A percentile compares a stretch with the other conserved stretches of the same genome.
These are phyloP conservation scores for Neospora caninum DNA, from an alignment of 169 alveolate genomes.

Conservation along the genomic window DNA sequence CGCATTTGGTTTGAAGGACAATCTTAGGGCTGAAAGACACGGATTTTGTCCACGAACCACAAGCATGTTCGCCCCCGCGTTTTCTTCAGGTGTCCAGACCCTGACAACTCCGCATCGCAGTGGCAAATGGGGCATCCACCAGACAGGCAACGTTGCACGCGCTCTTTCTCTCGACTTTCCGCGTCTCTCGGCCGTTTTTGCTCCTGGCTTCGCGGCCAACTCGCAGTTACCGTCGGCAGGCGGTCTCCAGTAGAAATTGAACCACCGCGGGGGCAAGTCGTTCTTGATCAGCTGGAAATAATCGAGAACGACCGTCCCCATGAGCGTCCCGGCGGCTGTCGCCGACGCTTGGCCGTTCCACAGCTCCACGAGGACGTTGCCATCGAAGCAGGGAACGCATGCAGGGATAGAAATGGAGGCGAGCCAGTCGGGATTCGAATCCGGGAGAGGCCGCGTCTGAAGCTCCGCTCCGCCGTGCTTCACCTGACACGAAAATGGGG, in stretches of 20 bases:
- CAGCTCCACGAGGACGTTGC: constrained; percentile 70
- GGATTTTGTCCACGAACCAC: no score
- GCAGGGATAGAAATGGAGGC: constrained; percentile 38
- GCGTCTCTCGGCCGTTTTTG: not conserved
- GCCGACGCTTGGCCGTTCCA: constrained; percentile 81
- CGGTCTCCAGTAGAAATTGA: constrained; percentile 82
- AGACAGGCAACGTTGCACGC: no score
- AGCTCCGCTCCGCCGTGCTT: not conserved
- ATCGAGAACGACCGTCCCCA: constrained; percentile 77
- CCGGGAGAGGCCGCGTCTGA: not conserved
- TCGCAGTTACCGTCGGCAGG: constrained; percentile 70
- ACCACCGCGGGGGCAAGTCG: constrained; percentile 80
- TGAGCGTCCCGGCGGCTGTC: constrained; percentile 57
- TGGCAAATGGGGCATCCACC: no score
- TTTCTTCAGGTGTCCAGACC: no score
- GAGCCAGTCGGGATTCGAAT: constrained; percentile 19
- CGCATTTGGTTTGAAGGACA: no score
- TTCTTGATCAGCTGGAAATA: constrained; percentile 77
- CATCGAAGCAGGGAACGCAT: constrained; percentile 62
- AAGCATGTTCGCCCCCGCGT: no score
- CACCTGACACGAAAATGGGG: not conserved
- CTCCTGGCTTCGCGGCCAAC: not conserved
- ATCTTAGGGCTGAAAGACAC: no score
- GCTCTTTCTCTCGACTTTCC: not conserved
- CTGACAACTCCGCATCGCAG: no score